A percentile compares a stretch with the other conserved stretches of the same genome.
These are phyloP conservation scores for Fusarium incarnatum DNA, from an alignment of 2,329 filamentous ascomycete species.

Conservation along the genomic window DNA sequence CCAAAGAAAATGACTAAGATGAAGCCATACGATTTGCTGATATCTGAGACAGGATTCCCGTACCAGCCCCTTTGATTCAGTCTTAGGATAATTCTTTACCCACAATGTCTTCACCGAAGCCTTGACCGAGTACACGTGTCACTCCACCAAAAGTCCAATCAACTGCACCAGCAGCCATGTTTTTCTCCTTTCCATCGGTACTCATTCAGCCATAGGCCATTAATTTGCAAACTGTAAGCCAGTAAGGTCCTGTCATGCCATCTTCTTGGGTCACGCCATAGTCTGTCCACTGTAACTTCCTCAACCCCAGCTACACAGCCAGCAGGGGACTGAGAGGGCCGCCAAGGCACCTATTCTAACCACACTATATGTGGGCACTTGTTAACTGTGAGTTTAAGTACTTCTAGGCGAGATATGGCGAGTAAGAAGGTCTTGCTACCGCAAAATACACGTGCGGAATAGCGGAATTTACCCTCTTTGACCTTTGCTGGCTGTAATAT, in stretches of 20 bases:
- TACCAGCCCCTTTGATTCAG: background rate
- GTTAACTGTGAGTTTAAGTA: accelerated
- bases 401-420: too few relatives aligned
- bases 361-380: too few relatives aligned
- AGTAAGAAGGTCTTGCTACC: too few relatives aligned
- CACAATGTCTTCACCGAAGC: background rate
- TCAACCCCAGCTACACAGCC: too few relatives aligned
- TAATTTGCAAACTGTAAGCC: background rate
- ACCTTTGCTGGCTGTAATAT: too few relatives aligned
- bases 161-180: background rate
- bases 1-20: background rate
- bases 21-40: background rate
- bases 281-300: background rate
- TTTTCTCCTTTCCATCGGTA: background rate
- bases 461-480: too few relatives aligned
- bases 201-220: background rate
- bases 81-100: background rate
- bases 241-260: background rate
- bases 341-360: too few relatives aligned
- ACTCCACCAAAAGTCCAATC: background rate
- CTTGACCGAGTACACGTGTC: background rate
- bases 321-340: too few relatives aligned
- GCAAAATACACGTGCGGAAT: too few relatives aligned
- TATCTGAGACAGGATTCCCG: background rate
- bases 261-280: background rate